Base-by-base conservation (phyloP, 495 filamentous ascomycete genomes). In the Barbatosphaeria neglecta region DNA sequence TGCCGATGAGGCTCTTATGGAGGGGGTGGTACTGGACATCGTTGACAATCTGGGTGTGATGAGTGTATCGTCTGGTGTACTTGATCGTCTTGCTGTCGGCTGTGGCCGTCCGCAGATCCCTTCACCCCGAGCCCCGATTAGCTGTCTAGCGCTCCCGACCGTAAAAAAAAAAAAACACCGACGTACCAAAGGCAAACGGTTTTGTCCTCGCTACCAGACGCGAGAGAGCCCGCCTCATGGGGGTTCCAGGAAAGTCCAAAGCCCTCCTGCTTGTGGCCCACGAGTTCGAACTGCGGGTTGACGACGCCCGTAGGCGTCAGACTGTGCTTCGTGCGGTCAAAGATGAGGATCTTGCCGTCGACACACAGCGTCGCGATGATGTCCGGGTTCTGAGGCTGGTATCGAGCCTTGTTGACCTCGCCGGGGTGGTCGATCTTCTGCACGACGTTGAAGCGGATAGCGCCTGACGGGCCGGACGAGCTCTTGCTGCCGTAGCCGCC, bases 351-450 rank as follows among this genome's bases (percentile, higher is more conserved):
- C 51, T 78, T 81, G 35, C 85, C 85, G 63, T 96, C 88, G 10
- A 83, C 79, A 22, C 86, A 86, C 74, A 96, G 84, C 1, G 93
- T 95, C 16, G 92, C 93, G 53, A 99, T 95, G 44, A 99, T 79
- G 54, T 99, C 86, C 7, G 92, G 92, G 53, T 99, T 99, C 62
- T 97, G 90, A 13, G 92, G 93, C 65, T 93, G 88, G 63, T 97
- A 96, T 48, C 93, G 80, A 1, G 93, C 93, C 65, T 97, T 99
- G 72, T 99, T 99, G 56, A 99, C 88, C 61, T 99, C 93, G 25
- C 86, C 86, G 19, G 87, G 86, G 63, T 99, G 93, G 53, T 94
- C 85, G 58, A 99, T 97, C 64, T 86, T 92, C 64, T 99, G 93
- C 25, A 86, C 80, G 54, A 97, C 84, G 40, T 82, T 82, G 70